Evolutionary conservation across 2,329 filamentous ascomycete species (phyloP), one percentile per base, ranked within the genome.

Genomic region (Diplodia mutila): DNA sequence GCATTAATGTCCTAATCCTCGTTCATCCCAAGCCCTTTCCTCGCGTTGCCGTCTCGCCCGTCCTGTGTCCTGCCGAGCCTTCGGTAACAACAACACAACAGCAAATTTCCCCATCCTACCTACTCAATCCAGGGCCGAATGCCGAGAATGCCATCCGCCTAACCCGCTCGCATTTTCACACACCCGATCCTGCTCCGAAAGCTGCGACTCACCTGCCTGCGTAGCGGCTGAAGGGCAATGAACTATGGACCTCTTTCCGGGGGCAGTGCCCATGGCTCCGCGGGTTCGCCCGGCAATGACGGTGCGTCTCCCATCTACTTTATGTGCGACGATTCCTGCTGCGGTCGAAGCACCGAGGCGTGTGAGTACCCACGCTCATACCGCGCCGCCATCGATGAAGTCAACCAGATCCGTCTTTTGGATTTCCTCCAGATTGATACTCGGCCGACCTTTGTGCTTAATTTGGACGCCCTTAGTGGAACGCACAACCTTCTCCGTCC

Each of bases 401-500:
- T 64, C 57, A 67, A 64, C 48, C 9, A 34, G 3, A 59, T 74
- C 29, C 70, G 73, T 51, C 67, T 74, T 49, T 69, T 74, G 18
- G 68, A 69, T 49, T 72, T 71, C 9, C 73, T 75, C 49, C 71
- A 74, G 48, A 27, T 65, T 61, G 75, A 76, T 49, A 65, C 69
- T 9, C 73, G 73, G 21, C 72, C 75, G 14, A 71, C 73, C 29
- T 76, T 76, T 55, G 71, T 71, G 21, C 23, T 72, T 32, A 61
- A 71, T 23, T 29, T 57, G n/a, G 55, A 68, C 29, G 67, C 67
- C 14, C 49, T 68, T 1, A 68, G 75, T 42, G 70, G 34, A 21
- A 2, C 49, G 11, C 27, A 42, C 37, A 55, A 21, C 29, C 14
- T 67, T 12, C 66, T 67, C 21, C 34, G 54, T 23, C 64, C 69